Evolutionary conservation across 305 asterid genomes (phyloP).

Genomic region (Solanum hybrid): DNA sequence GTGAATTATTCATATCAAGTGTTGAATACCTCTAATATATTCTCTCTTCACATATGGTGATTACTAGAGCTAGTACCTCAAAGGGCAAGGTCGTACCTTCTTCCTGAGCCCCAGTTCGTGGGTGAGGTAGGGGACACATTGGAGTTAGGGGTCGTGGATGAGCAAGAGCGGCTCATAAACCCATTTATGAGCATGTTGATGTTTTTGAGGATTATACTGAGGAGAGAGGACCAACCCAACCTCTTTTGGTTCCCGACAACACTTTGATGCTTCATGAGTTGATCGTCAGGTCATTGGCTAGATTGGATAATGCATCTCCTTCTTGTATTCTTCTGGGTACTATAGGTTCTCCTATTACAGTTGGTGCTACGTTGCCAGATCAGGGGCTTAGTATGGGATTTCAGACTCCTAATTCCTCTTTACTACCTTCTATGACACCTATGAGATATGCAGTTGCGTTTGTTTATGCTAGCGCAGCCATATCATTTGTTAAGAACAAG

Average conservation of each 20-base stretch:
- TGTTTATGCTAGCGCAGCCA: background rate
- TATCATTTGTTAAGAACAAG: accelerated
- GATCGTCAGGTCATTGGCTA: background rate
- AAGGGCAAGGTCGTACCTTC: background rate
- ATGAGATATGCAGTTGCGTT: background rate
- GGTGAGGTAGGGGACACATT: background rate
- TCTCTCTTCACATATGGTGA: background rate
- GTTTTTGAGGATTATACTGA: background rate
- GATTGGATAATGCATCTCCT: background rate
- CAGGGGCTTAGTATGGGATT: background rate
- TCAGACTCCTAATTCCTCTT: background rate
- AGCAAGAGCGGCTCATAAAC: background rate
- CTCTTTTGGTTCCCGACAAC: background rate
- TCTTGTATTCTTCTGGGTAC: background rate
- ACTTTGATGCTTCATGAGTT: background rate
- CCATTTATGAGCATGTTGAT: background rate
- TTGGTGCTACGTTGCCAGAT: background rate
- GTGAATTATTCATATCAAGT: background rate
- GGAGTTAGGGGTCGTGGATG: background rate
- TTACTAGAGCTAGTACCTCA: background rate
- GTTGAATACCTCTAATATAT: background rate
- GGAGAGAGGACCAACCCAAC: background rate
- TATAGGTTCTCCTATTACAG: background rate
- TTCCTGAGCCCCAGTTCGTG: accelerated
- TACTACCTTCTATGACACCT: background rate